Conservation (phyloP, 192 early-diverging fungal genomes). For the Pecoramyces ruminantium region DNA sequence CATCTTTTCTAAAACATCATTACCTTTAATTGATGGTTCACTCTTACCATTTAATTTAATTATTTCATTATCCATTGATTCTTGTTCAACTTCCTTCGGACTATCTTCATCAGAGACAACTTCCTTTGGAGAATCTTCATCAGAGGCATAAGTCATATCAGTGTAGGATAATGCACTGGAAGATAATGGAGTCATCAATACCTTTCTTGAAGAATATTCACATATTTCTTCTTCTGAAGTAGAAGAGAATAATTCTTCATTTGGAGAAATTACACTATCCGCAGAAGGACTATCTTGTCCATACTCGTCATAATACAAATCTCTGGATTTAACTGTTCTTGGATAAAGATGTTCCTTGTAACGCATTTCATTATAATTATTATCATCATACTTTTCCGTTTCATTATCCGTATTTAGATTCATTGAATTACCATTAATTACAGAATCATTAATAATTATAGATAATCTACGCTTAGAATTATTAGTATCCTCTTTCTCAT, state of each 20-base stretch:
- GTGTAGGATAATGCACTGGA: not conserved
- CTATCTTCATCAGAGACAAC: too few relatives aligned
- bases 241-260: not conserved
- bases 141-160: not conserved
- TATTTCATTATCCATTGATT: too few relatives aligned
- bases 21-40: not conserved
- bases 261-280: not conserved
- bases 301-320: not conserved
- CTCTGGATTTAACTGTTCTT: not conserved
- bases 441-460: not conserved
- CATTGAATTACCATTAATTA: not conserved
- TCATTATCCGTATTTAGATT: not conserved
- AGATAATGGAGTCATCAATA: not conserved
- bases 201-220: not conserved
- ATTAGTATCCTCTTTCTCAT: not conserved
- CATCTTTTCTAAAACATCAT: not conserved
- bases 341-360: not conserved
- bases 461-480: not conserved
- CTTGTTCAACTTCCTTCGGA: too few relatives aligned
- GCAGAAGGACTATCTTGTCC: not conserved
- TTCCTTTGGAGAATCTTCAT: too few relatives aligned
- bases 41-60: too few relatives aligned
- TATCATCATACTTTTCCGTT: too few relatives aligned
- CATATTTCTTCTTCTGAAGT: not conserved
- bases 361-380: too few relatives aligned